These are phyloP conservation scores for Hibiscus syriacus DNA, from an alignment of 345 rosid species.

Conservation along the genomic window DNA sequence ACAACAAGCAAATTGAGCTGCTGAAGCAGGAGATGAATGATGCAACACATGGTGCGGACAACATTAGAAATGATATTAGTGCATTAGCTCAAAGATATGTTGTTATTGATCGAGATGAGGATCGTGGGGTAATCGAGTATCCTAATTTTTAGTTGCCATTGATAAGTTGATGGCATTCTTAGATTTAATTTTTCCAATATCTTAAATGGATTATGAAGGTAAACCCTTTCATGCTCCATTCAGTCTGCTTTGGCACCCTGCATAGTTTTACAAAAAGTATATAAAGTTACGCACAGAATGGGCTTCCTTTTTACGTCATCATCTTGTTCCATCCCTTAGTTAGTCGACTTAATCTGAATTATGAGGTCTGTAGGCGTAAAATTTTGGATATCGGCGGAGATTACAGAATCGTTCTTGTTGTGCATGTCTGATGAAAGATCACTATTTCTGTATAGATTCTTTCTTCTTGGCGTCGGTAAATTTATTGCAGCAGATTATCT, in stretches of 20 bases:
- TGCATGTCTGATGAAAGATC: not conserved
- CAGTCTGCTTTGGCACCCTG: not conserved
- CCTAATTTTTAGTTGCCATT: conserved; percentile 11
- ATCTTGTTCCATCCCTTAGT: too few relatives aligned
- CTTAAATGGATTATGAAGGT: conserved; percentile 2
- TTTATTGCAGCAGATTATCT: not conserved
- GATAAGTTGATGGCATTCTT: conserved; percentile 1
- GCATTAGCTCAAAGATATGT: conserved; percentile 98
- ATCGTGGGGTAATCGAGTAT: conserved; percentile 80
- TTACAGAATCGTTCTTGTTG: conserved; percentile 30
- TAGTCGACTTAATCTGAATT: conserved; percentile 12
- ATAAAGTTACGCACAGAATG: not conserved
- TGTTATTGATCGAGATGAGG: conserved; percentile 79
- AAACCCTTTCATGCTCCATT: conserved; percentile 11
- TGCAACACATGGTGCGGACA: conserved; percentile 99
- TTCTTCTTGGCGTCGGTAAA: not conserved
- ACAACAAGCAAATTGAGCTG: conserved; percentile 91
- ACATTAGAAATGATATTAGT: conserved; percentile 92
- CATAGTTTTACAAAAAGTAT: not conserved
- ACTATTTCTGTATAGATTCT: not conserved
- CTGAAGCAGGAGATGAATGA: conserved; percentile 97
- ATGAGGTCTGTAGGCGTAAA: conserved; percentile 75
- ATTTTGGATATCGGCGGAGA: conserved; percentile 59
- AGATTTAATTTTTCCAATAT: not conserved
- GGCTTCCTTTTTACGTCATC: too few relatives aligned